Evolutionary conservation across 257 asterid genomes (phyloP).

Genomic region (Ophiorrhiza pumila): DNA sequence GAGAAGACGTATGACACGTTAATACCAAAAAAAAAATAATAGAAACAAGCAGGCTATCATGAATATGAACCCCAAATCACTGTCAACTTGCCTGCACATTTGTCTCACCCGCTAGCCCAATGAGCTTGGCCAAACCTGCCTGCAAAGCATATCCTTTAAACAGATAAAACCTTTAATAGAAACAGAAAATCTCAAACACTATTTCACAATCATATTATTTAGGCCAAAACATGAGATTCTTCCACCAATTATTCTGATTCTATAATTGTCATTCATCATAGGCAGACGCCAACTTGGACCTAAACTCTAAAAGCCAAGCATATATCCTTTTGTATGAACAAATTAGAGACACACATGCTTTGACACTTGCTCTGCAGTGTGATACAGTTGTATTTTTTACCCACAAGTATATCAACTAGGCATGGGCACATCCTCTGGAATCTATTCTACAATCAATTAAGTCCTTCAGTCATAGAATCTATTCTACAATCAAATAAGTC

Average conservation of each 20-base stretch:
- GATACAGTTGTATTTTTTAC: not conserved
- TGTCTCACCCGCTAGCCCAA: constrained; percentile 97
- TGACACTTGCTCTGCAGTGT: not conserved
- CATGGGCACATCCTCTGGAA: not conserved
- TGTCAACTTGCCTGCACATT: constrained; percentile 76
- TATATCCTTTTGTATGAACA: not conserved
- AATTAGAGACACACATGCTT: not conserved
- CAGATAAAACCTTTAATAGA: constrained; percentile 9
- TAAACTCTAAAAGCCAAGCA: not conserved
- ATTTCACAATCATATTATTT: not conserved
- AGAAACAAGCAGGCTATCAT: not conserved
- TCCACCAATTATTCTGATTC: not conserved
- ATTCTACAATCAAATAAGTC: not conserved
- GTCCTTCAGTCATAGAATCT: not conserved
- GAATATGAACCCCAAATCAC: not conserved
- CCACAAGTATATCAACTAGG: not conserved
- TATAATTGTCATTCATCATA: not conserved
- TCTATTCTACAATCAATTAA: not conserved
- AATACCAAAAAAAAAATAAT: not conserved
- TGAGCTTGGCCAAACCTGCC: constrained; percentile 96
- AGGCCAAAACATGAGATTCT: not conserved
- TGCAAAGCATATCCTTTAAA: constrained; percentile 29
- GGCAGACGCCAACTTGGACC: not conserved
- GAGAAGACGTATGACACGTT: not conserved
- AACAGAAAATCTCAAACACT: not conserved